These are phyloP conservation scores for Trapa bicornis DNA, from an alignment of 345 rosid species.

Conservation along the genomic window DNA sequence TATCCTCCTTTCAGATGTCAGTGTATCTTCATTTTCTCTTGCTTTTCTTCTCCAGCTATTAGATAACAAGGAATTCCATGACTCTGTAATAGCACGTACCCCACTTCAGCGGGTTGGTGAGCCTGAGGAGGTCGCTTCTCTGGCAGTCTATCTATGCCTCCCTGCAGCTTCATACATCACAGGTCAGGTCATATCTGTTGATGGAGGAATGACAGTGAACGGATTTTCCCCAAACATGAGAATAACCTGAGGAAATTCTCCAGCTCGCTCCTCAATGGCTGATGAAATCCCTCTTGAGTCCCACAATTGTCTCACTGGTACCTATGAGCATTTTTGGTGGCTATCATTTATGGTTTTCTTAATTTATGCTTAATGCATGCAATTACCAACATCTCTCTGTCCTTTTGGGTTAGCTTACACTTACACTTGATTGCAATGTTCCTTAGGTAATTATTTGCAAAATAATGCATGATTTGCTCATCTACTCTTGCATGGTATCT, in stretches of 20 bases:
- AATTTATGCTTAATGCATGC: neutral
- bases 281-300: neutral
- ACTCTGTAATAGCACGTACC: conserved; percentile 40
- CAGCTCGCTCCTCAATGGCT: neutral
- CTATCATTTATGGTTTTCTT: neutral
- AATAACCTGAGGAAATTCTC: conserved; percentile 1
- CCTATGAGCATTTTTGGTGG: neutral
- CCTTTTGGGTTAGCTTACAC: neutral
- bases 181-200: conserved; percentile 53
- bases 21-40: neutral
- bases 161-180: conserved; percentile 76
- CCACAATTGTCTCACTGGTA: neutral
- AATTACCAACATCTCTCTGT: neutral
- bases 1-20: neutral
- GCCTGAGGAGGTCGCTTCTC: conserved; percentile 64
- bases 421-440: neutral
- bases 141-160: conserved; percentile 54
- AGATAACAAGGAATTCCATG: conserved; percentile 31
- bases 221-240: conserved; percentile 24
- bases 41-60: conserved; percentile 26
- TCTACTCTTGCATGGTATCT: too few relatives aligned
- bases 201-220: conserved; percentile 48
- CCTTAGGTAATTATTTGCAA: neutral
- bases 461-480: too few relatives aligned
- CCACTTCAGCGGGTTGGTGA: conserved; percentile 72